A percentile compares a stretch with the other conserved stretches of the same genome.
Conservation (phyloP, 2,329 filamentous ascomycete species). For the Laburnicola sp. region DNA sequence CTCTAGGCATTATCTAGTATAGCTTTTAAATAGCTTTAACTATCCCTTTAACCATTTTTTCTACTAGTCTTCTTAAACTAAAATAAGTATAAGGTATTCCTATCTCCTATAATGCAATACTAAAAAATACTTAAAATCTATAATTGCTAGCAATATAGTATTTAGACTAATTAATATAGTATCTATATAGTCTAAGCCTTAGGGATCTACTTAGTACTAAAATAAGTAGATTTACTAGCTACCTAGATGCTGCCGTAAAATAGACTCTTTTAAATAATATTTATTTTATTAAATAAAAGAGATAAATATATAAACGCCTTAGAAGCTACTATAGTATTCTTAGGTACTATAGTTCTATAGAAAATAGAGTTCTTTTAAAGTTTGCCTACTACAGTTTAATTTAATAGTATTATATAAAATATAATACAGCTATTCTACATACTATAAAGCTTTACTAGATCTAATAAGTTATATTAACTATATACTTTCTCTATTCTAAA, state of each 20-base stretch:
- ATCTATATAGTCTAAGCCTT: no score
- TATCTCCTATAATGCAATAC: neutral
- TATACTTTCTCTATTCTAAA: no score
- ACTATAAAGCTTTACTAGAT: neutral
- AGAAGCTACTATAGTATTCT: constrained; percentile 6
- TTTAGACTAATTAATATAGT: no score
- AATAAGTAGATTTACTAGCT: no score
- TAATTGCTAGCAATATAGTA: no score
- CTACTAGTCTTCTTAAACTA: neutral
- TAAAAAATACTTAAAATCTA: no score
- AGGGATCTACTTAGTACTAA: no score
- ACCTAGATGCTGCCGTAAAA: no score
- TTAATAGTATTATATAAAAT: constrained; percentile 2
- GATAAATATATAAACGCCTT: neutral
- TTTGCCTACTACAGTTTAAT: constrained; percentile 5
- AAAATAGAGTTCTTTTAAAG: constrained; percentile 2
- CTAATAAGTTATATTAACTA: no score
- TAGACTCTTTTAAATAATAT: no score
- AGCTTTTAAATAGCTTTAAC: neutral
- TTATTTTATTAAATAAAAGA: no score
- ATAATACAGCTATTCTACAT: constrained; percentile 1
- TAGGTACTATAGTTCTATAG: neutral
- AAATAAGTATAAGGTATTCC: neutral
- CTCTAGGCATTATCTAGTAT: neutral
- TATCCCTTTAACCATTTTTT: neutral